Conservation (phyloP, 2,329 filamentous ascomycete species). For the Aspergillus eucalypticola region DNA sequence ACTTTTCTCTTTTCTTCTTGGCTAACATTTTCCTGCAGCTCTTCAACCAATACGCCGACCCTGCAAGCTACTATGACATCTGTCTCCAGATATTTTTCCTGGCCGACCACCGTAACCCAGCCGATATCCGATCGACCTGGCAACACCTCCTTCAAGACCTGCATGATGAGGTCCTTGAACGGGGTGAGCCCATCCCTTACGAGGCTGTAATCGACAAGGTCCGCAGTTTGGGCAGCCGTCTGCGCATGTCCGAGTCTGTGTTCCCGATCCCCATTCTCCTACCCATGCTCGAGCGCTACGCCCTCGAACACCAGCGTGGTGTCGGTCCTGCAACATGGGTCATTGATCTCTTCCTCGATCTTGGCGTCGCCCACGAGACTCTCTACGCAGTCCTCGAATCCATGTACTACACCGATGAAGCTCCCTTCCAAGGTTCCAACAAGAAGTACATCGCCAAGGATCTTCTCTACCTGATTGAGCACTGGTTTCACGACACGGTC, state of each 20-base stretch:
- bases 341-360: slow-evolving; percentile 64
- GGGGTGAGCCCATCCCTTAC: slow-evolving; percentile 45
- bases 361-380: slow-evolving; percentile 62
- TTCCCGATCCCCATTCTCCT: slow-evolving; percentile 58
- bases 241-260: slow-evolving; percentile 57
- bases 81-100: slow-evolving; percentile 89
- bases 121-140: slow-evolving; percentile 85
- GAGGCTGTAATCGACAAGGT: slow-evolving; percentile 55
- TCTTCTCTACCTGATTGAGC: slow-evolving; percentile 60
- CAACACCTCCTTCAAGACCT: slow-evolving; percentile 73
- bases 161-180: slow-evolving; percentile 57
- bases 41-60: slow-evolving; percentile 90
- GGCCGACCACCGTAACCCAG: slow-evolving; percentile 84
- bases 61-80: slow-evolving; percentile 89
- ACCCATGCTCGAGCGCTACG: slow-evolving; percentile 58
- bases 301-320: slow-evolving; percentile 51
- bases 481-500: slow-evolving; percentile 62
- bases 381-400: slow-evolving; percentile 64
- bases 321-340: slow-evolving; percentile 58
- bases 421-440: slow-evolving; percentile 62
- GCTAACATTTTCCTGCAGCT: slow-evolving; percentile 55
- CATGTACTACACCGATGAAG: slow-evolving; percentile 67
- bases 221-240: slow-evolving; percentile 57
- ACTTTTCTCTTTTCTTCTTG: neutral
- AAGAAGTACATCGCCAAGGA: slow-evolving; percentile 61